Percentiles rank a stretch among this genome's conserved stretches.
Evolutionary conservation across 441 rosid genomes (phyloP).

Genomic region (Jatropha multifida): DNA sequence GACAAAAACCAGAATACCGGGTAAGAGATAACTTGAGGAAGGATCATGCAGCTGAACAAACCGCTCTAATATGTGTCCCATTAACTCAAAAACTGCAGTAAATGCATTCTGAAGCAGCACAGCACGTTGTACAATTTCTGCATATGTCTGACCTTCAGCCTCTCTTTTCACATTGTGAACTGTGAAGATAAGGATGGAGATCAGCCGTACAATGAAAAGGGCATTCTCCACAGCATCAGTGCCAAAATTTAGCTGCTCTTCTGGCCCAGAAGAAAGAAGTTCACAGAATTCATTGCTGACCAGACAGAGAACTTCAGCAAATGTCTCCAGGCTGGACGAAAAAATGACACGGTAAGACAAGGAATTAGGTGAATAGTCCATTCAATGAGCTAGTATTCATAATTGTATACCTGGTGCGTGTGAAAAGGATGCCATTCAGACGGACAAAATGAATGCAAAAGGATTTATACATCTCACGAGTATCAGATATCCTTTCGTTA

Average conservation of each 20-base stretch:
- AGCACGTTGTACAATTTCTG: constrained; percentile 89
- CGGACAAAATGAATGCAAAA: constrained; percentile 83
- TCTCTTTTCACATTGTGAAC: constrained; percentile 72
- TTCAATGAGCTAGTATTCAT: not conserved
- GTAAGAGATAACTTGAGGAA: constrained; percentile 71
- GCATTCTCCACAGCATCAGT: constrained; percentile 63
- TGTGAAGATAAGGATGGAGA: constrained; percentile 67
- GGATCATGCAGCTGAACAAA: constrained; percentile 62
- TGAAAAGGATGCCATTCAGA: constrained; percentile 84
- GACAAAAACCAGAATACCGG: constrained; percentile 77
- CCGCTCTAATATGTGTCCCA: constrained; percentile 61
- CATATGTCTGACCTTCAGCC: constrained; percentile 81
- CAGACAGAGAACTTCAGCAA: constrained; percentile 63
- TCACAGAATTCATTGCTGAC: constrained; percentile 60
- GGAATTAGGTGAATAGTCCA: constrained; percentile 9
- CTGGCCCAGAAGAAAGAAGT: constrained; percentile 68
- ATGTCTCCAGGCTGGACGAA: constrained; percentile 80
- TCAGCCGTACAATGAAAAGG: constrained; percentile 62
- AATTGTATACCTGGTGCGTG: constrained; percentile 70
- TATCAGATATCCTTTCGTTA: constrained; percentile 46
- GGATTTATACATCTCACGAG: constrained; percentile 48
- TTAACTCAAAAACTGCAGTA: constrained; percentile 70
- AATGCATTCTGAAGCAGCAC: constrained; percentile 79
- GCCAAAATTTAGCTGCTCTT: constrained; percentile 69
- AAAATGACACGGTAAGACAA: constrained; percentile 12